Evolutionary conservation across 139 green algal genomes (phyloP), one percentile per base, ranked within the genome.

Genomic region (Monoraphidium neglectum): DNA sequence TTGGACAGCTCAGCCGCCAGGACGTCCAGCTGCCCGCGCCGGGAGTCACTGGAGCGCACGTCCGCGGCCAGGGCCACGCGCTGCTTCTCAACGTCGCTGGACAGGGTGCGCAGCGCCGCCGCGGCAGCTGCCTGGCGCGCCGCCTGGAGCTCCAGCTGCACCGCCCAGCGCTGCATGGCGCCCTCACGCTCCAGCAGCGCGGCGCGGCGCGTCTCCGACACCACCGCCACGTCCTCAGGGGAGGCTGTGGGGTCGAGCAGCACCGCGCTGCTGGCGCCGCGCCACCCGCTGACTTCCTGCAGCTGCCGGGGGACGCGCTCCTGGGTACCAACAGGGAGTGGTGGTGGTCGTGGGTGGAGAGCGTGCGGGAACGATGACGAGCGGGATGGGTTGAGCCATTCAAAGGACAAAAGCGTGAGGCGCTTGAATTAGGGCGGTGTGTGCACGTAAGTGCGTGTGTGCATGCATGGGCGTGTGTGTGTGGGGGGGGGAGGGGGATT

Each of bases 161-260:
- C 35, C 0, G 73, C 62, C 73, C 73, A 79, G n/a, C 73, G 47
- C 64, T 77, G 63, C 35, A 79, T 18, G 30, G 47, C 63, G 49
- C 73, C 66, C 43, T 79, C 73, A 4, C 73, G 36, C 51, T 79
- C 73, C 46, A 79, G 49, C 49, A 79, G 63, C 8, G 63, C 63
- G 10, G 73, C 73, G 26, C 73, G 70, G 26, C 63, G 26, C 4
- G 63, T 47, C 73, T 73, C 63, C 13, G 24, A 60, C 28, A 62
- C 63, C 30, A 47, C 33, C 24, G 64, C 63, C 33, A 73, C 24
- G 40, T 26, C 65, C 6, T 79, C 73, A 23, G 46, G 4, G 16
- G 72, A 53, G 43, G 68, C 38, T 1, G 40, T 49, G 32, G 72
- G 72, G 40, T 77, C 72, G 57, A 77, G 28, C 60, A 77, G 43